A percentile compares a stretch with the other conserved stretches of the same genome.
Conservation (phyloP, 495 filamentous ascomycete genomes). For the Lasiosphaeria hispida region DNA sequence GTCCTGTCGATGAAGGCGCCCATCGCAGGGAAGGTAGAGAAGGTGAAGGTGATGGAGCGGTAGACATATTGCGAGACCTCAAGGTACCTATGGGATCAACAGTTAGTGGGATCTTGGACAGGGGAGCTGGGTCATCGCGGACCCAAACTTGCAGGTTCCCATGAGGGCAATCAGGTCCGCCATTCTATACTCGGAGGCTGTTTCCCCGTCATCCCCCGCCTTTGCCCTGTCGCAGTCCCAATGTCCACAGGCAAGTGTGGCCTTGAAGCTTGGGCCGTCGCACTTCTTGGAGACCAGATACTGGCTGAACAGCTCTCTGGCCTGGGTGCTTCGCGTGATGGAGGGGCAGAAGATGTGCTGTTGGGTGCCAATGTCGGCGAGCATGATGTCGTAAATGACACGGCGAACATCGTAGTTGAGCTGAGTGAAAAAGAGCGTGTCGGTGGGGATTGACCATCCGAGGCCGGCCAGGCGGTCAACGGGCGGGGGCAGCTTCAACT, state of each 20-base stretch:
- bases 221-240: conserved; percentile 11
- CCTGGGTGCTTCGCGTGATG: neutral
- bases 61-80: conserved; percentile 17
- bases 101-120: no score
- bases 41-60: conserved; percentile 14
- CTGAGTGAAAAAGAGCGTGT: conserved; percentile 5
- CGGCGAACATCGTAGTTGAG: conserved; percentile 17
- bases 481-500: conserved; percentile 3
- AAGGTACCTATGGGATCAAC: conserved; percentile 6
- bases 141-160: conserved; percentile 17
- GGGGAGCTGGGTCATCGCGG: neutral
- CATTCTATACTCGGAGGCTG: neutral
- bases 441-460: neutral
- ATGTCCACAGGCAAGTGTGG: conserved; percentile 8
- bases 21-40: conserved; percentile 14
- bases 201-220: neutral
- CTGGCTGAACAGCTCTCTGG: conserved; percentile 5
- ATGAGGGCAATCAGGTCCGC: conserved; percentile 12
- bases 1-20: conserved; percentile 9
- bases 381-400: conserved; percentile 12
- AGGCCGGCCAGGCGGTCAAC: conserved; percentile 9
- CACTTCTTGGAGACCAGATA: conserved; percentile 5
- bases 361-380: conserved; percentile 5
- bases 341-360: conserved; percentile 18
- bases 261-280: conserved; percentile 3